These are phyloP conservation scores for Medicago arabica DNA, from an alignment of 306 rosid genomes.

Conservation along the genomic window DNA sequence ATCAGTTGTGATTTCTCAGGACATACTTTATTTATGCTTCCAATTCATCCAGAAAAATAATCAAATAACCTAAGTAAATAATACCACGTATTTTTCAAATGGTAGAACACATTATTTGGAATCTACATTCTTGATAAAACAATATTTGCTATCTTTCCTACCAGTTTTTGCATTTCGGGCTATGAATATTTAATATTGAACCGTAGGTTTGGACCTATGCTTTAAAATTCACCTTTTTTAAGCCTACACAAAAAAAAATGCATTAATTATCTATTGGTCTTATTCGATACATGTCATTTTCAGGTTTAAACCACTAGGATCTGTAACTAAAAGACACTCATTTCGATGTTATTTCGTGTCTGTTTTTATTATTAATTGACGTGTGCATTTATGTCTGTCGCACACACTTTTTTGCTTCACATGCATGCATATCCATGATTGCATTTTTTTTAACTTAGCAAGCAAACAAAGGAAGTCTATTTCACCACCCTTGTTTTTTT, in stretches of 20 bases:
- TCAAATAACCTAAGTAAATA: too few species aligned
- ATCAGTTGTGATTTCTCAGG: background rate
- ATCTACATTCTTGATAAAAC: too few species aligned
- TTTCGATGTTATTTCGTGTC: constrained; percentile 45
- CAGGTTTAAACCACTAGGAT: constrained; percentile 44
- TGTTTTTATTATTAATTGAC: constrained; percentile 38
- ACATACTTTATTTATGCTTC: too few species aligned
- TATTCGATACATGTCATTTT: constrained; percentile 47
- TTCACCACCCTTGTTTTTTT: constrained; percentile 35
- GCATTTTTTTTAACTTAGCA: constrained; percentile 24
- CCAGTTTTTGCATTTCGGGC: background rate
- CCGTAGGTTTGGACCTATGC: background rate
- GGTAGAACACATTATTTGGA: too few species aligned
- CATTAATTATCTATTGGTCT: constrained; percentile 15
- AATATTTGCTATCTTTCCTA: too few species aligned
- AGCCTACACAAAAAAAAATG: background rate
- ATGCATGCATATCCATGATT: constrained; percentile 56
- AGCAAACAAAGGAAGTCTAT: constrained; percentile 40
- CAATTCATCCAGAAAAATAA: too few species aligned
- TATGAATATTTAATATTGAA: background rate
- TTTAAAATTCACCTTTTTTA: constrained; percentile 12
- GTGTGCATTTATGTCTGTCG: constrained; percentile 41
- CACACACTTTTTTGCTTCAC: constrained; percentile 49
- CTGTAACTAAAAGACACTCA: constrained; percentile 47
- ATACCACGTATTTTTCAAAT: too few species aligned